Percentiles rank a stretch among this genome's conserved stretches.
phyloP scores from a whole-genome alignment of 1,284 basidiomycete genomes.

The Tilletia walkeri region DNA sequence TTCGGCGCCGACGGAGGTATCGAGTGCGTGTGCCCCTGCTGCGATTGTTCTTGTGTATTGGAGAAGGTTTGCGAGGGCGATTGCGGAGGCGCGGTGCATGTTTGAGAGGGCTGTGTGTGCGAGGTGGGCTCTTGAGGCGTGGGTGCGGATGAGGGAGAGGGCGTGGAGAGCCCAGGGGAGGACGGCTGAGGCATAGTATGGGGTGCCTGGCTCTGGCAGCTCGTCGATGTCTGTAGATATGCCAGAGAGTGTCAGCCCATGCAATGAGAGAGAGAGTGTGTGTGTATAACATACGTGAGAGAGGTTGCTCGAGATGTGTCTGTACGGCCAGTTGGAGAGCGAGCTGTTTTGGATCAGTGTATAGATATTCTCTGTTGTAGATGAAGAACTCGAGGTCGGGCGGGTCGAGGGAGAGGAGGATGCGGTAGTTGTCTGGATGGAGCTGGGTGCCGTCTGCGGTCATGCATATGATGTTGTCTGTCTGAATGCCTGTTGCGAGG shows the following conservation, averaged over 20 bases:
- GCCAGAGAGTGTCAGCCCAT: neutral
- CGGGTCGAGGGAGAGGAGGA: slow-evolving; percentile 16
- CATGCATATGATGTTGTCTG: slow-evolving; percentile 53
- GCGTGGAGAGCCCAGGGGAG: slow-evolving; percentile 37
- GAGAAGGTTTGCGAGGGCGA: slow-evolving; percentile 47
- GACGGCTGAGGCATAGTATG: slow-evolving; percentile 37
- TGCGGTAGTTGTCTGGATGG: slow-evolving; percentile 30
- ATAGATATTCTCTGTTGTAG: slow-evolving; percentile 52
- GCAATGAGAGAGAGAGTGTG: neutral
- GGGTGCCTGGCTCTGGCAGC: slow-evolving; percentile 36
- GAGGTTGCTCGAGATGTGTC: slow-evolving; percentile 27
- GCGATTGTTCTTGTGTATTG: slow-evolving; percentile 45
- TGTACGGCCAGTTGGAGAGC: slow-evolving; percentile 39
- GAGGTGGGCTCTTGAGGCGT: slow-evolving; percentile 14
- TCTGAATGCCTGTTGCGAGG: slow-evolving; percentile 47
- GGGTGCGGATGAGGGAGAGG: slow-evolving; percentile 21
- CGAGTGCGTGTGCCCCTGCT: slow-evolving; percentile 32
- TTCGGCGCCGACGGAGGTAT: slow-evolving; percentile 36
- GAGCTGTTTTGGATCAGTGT: slow-evolving; percentile 40
- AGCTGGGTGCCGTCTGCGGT: slow-evolving; percentile 48
- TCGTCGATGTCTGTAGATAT: slow-evolving; percentile 27
- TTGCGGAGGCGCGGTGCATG: slow-evolving; percentile 38
- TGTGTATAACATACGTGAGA: neutral
- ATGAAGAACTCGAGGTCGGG: slow-evolving; percentile 42
- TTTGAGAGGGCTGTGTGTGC: slow-evolving; percentile 26